phyloP scores from a whole-genome alignment of 805 yeast genomes.

The Nakazawaea peltata region DNA sequence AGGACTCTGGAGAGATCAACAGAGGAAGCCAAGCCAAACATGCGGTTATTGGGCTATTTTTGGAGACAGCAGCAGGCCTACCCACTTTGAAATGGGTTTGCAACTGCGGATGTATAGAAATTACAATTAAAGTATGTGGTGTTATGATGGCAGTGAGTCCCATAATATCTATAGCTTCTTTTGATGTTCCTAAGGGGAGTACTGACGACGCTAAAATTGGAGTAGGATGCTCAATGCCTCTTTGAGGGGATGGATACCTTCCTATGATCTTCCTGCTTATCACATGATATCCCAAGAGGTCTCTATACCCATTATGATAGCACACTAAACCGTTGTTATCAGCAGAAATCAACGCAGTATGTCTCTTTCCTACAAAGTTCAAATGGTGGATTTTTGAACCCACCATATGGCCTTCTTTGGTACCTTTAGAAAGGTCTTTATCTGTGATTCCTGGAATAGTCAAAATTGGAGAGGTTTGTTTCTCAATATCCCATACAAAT shows the following conservation, averaged over 20 bases:
- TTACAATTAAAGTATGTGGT: slow-evolving; percentile 36
- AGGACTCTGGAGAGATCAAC: slow-evolving; percentile 17
- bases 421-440: slow-evolving; percentile 13
- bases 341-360: slow-evolving; percentile 46
- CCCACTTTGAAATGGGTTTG: slow-evolving; percentile 48
- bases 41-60: slow-evolving; percentile 29
- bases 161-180: slow-evolving; percentile 45
- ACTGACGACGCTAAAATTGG: slow-evolving; percentile 33
- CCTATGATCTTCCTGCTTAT: slow-evolving; percentile 48
- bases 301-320: slow-evolving; percentile 55
- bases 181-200: slow-evolving; percentile 53
- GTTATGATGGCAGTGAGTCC: slow-evolving; percentile 59
- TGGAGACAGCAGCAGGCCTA: slow-evolving; percentile 31
- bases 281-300: slow-evolving; percentile 42
- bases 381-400: slow-evolving; percentile 34
- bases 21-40: slow-evolving; percentile 62
- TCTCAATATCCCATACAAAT: slow-evolving; percentile 55
- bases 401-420: slow-evolving; percentile 27
- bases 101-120: slow-evolving; percentile 44
- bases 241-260: too few species aligned
- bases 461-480: slow-evolving; percentile 20
- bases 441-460: slow-evolving; percentile 21
- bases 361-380: slow-evolving; percentile 40
- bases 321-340: slow-evolving; percentile 52
- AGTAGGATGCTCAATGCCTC: slow-evolving; percentile 14